These are phyloP conservation scores for Pharus latifolius DNA, from an alignment of 176 grass and related monocot genomes.

Conservation along the genomic window DNA sequence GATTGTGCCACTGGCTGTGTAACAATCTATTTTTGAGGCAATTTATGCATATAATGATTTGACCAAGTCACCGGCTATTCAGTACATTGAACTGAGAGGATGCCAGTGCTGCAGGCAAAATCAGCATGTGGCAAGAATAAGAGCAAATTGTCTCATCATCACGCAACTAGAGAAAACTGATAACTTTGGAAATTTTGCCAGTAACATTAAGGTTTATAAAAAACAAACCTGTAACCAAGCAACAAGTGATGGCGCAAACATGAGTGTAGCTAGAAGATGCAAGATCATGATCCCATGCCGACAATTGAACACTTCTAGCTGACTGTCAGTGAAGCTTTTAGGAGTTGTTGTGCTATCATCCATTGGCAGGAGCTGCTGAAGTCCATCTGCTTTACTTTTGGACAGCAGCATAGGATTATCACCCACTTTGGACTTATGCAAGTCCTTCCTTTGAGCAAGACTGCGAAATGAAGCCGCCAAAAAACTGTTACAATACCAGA, in stretches of 20 bases:
- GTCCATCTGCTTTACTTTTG: slow-evolving; percentile 35
- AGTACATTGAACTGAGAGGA: not conserved
- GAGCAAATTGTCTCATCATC: not conserved
- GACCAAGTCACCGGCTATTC: not conserved
- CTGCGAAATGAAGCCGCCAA: slow-evolving; percentile 82
- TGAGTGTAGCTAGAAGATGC: slow-evolving; percentile 74
- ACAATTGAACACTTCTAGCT: slow-evolving; percentile 79
- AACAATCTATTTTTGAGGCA: no score
- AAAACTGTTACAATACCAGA: slow-evolving; percentile 50
- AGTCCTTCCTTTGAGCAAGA: slow-evolving; percentile 59
- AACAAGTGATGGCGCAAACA: slow-evolving; percentile 84
- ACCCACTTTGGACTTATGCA: slow-evolving; percentile 31
- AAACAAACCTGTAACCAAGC: slow-evolving; percentile 89
- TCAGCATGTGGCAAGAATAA: not conserved
- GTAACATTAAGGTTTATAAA: not conserved
- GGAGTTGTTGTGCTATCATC: slow-evolving; percentile 59
- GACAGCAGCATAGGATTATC: slow-evolving; percentile 33
- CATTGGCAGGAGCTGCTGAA: slow-evolving; percentile 51
- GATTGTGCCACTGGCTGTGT: no score
- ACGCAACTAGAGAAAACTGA: not conserved
- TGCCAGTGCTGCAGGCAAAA: not conserved
- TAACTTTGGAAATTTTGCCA: not conserved
- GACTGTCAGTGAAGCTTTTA: slow-evolving; percentile 88
- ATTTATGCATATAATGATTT: not conserved
- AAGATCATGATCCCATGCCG: slow-evolving; percentile 65